Evolutionary conservation across 768 basidiomycete genomes (phyloP), one percentile per base, ranked within the genome.

Genomic region (Termitomyces sp.): DNA sequence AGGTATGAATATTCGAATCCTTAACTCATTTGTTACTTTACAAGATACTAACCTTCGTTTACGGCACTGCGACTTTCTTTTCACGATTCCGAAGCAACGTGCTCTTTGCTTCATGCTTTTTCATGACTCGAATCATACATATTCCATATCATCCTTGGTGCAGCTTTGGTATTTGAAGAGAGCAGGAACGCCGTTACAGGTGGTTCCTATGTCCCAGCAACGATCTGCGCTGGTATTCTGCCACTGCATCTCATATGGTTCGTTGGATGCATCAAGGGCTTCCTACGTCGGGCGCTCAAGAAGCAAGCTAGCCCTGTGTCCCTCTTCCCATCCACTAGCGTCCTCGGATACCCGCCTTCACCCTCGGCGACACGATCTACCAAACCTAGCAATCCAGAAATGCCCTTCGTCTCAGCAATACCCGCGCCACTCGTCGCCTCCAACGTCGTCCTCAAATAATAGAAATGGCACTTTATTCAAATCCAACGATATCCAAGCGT

Each of bases 201-300:
- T 0, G 74, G 77, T 14, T 78, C 78, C 1, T 70, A 67, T 46
- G 61, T 76, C 2, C 84, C 83, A 1, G 69, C 72, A 0, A 61
- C 71, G 36, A 63, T 83, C 56, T 72, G 83, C 57, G 63, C 68
- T 3, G 60, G 71, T 48, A 77, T 82, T 32, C 74, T 83, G 38
- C 77, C 81, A 11, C 67, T 86, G 51, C 85, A 86, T 63, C 77
- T 74, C 1, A 66, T 74, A 42, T 86, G 84, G 85, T 86, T 85
- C 70, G 56, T 62, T 1, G 78, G 79, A 8, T 83, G 80, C 58
- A 29, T 85, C 40, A 74, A 73, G 61, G 82, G 82, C 0, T 80
- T 83, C 62, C 25, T 79, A 36, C 74, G 75, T 65, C 58, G 69
- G 40, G 61, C 59, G 11, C 6, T 20, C 5, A 55, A 68, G 54